Conservation (phyloP, 129 eudicot species). For the Pulicaria dysenterica region DNA sequence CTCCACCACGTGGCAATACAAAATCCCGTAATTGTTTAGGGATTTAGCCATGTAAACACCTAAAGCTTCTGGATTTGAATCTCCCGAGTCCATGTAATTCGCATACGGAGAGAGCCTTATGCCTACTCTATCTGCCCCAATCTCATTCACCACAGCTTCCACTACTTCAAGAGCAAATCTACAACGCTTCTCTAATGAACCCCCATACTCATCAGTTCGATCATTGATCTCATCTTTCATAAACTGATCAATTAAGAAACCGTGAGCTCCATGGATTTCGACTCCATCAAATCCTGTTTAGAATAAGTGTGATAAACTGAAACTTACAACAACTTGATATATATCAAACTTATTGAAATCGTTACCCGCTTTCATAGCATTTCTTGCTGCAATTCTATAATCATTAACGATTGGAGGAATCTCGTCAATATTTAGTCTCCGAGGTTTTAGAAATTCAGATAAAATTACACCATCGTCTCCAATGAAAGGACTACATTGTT, state of each 20-base stretch:
- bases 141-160: no score
- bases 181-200: constrained; percentile 45
- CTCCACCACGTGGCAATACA: constrained; percentile 42
- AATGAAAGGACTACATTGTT: constrained; percentile 27
- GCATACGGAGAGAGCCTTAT: constrained; percentile 43
- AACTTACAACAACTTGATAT: not conserved
- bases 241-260: constrained; percentile 47
- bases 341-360: no score
- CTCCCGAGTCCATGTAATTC: constrained; percentile 31
- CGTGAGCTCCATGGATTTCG: constrained; percentile 47
- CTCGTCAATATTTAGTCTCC: constrained; percentile 37
- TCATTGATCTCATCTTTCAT: constrained; percentile 43
- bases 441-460: constrained; percentile 33
- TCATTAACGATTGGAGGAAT: constrained; percentile 29
- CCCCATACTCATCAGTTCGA: constrained; percentile 43
- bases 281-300: constrained; percentile 49
- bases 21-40: constrained; percentile 33
- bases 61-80: constrained; percentile 42
- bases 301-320: not conserved
- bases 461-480: constrained; percentile 11
- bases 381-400: constrained; percentile 43
- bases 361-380: constrained; percentile 45
- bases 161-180: constrained; percentile 34
- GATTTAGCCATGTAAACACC: constrained; percentile 38
- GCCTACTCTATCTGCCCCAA: constrained; percentile 41